These are phyloP conservation scores for Asterella californica DNA, from an alignment of 225 moss, liverwort and hornwort genomes.

Conservation along the genomic window DNA sequence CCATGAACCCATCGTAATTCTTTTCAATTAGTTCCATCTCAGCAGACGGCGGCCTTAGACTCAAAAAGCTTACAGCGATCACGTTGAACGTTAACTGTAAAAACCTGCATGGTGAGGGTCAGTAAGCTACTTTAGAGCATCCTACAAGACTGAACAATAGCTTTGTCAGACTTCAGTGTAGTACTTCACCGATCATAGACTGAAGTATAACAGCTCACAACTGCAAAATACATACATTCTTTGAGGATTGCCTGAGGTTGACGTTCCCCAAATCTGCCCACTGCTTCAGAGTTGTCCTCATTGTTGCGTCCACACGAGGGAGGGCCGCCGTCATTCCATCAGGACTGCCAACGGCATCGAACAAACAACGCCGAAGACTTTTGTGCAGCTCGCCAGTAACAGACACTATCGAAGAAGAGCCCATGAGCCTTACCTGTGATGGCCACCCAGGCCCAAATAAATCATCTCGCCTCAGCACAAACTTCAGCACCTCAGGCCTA, in stretches of 20 bases:
- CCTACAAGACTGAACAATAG: too few species aligned
- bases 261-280: slow-evolving; percentile 15
- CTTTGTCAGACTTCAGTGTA: too few species aligned
- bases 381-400: slow-evolving; percentile 22
- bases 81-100: slow-evolving; percentile 15
- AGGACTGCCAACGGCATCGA: slow-evolving; percentile 19
- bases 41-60: slow-evolving; percentile 13
- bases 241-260: slow-evolving; percentile 10
- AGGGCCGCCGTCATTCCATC: slow-evolving; percentile 17
- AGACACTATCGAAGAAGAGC: not conserved
- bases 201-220: too few species aligned
- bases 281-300: slow-evolving; percentile 7
- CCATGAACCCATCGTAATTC: slow-evolving; percentile 10
- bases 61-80: slow-evolving; percentile 11
- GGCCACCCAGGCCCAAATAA: slow-evolving; percentile 27
- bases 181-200: too few species aligned
- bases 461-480: slow-evolving; percentile 28
- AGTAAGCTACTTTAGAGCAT: too few species aligned
- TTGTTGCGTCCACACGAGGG: slow-evolving; percentile 4
- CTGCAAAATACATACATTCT: slow-evolving; percentile 8
- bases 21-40: not conserved
- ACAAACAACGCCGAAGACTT: slow-evolving; percentile 13
- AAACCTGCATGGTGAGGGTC: not conserved
- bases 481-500: slow-evolving; percentile 21
- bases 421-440: slow-evolving; percentile 18